phyloP scores from a whole-genome alignment of 73 alveolate species.

The Diophrys sp. region DNA sequence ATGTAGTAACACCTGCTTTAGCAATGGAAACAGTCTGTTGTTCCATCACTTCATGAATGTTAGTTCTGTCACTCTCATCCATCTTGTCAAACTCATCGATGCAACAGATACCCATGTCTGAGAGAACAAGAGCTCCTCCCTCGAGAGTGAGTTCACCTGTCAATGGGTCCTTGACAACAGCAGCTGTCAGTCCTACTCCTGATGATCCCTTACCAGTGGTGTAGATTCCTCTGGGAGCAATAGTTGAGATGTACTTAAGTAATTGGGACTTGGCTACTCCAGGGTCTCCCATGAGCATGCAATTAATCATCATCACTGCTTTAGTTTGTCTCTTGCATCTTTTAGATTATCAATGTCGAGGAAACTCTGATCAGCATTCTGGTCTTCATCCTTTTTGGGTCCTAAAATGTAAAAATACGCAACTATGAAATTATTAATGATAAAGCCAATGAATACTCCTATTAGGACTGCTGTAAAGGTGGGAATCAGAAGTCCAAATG shows the following conservation, averaged over 20 bases:
- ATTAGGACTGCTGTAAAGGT: no score
- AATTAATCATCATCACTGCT: slow-evolving; percentile 96
- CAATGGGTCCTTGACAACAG: slow-evolving; percentile 86
- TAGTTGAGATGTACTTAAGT: slow-evolving; percentile 85
- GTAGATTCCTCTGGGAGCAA: slow-evolving; percentile 97
- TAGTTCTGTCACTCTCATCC: slow-evolving; percentile 95
- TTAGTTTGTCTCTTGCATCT: no score
- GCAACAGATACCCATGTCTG: slow-evolving; percentile 98
- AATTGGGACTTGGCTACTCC: slow-evolving; percentile 97
- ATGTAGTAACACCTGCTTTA: slow-evolving; percentile 96
- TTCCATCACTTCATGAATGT: slow-evolving; percentile 98
- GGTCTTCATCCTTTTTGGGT: no score
- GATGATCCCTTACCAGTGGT: slow-evolving; percentile 99
- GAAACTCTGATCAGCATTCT: no score
- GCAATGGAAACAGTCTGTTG: slow-evolving; percentile 98
- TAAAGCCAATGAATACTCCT: no score
- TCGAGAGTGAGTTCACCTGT: slow-evolving; percentile 93
- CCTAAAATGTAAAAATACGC: no score
- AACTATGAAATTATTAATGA: no score
- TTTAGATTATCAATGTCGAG: no score
- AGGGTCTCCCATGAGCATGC: slow-evolving; percentile 98
- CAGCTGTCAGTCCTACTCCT: slow-evolving; percentile 99
- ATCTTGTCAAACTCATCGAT: slow-evolving; percentile 99
- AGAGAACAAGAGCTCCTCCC: slow-evolving; percentile 98
- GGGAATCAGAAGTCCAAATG: no score